Evolutionary conservation across 1,139 yeast species (phyloP).

Genomic region (Wickerhamomyces sp.): DNA sequence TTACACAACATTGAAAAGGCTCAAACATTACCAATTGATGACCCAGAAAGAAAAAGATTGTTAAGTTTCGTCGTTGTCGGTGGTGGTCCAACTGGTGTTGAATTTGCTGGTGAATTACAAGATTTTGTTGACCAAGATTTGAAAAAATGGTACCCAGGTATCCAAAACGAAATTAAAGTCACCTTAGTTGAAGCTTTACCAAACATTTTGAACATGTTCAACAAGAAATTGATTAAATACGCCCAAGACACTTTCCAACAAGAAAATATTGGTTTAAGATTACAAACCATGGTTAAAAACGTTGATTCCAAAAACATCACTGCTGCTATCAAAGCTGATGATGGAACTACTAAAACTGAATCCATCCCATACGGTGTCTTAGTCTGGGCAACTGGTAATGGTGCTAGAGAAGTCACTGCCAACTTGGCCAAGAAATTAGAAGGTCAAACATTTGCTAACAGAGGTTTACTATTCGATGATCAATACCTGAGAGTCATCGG

Average conservation of each 20-base stretch:
- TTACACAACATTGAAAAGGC: conserved; percentile 77
- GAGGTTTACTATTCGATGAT: conserved; percentile 85
- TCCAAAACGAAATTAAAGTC: conserved; percentile 78
- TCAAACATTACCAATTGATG: conserved; percentile 66
- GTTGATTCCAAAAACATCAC: conserved; percentile 67
- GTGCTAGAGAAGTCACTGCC: conserved; percentile 73
- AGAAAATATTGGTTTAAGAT: conserved; percentile 68
- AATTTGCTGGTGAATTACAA: conserved; percentile 85
- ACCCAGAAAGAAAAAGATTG: conserved; percentile 71
- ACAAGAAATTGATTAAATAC: conserved; percentile 78
- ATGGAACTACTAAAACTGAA: conserved; percentile 35
- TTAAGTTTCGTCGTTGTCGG: conserved; percentile 79
- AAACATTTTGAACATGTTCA: conserved; percentile 82
- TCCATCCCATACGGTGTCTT: conserved; percentile 86
- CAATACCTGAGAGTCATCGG: conserved; percentile 74
- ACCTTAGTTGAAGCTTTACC: conserved; percentile 89
- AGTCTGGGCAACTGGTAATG: conserved; percentile 98
- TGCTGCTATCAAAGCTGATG: conserved; percentile 71
- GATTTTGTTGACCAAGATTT: conserved; percentile 92
- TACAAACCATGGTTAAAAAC: conserved; percentile 84
- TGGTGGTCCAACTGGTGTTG: conserved; percentile 94
- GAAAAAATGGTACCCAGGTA: conserved; percentile 81
- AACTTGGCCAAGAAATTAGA: conserved; percentile 66
- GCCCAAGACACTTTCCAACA: conserved; percentile 80
- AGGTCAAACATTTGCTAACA: conserved; percentile 79